Evolutionary conservation across 192 early-diverging fungal species (phyloP).

Genomic region (Podochytrium sp.): DNA sequence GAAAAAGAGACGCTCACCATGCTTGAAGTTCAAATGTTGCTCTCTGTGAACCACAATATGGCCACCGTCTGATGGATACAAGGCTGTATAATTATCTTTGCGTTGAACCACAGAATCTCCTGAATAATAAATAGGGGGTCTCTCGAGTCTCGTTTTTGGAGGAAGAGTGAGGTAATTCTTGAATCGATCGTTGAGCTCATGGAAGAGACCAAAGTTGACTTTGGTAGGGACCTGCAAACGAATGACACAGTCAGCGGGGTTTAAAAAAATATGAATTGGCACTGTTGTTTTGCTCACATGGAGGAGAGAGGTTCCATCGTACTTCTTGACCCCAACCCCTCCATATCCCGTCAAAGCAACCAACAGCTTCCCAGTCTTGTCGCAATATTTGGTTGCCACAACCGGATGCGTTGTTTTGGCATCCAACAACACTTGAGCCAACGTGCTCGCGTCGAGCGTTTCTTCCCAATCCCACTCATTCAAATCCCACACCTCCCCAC

Average conservation of each 20-base stretch:
- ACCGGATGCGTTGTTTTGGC: slow-evolving; percentile 13
- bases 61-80: slow-evolving; percentile 34
- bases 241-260: neutral
- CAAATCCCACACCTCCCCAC: slow-evolving; percentile 19
- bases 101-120: slow-evolving; percentile 40
- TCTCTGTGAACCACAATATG: slow-evolving; percentile 24
- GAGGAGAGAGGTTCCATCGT: slow-evolving; percentile 1
- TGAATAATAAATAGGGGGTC: slow-evolving; percentile 30
- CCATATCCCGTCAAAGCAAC: slow-evolving; percentile 39
- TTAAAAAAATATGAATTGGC: neutral
- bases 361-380: slow-evolving; percentile 35
- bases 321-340: slow-evolving; percentile 18
- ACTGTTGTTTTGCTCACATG: slow-evolving; percentile 37
- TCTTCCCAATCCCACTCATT: slow-evolving; percentile 46
- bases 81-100: slow-evolving; percentile 19
- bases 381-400: slow-evolving; percentile 18
- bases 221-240: slow-evolving; percentile 43
- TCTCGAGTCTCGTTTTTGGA: slow-evolving; percentile 1
- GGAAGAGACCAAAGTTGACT: slow-evolving; percentile 50
- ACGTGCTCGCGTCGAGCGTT: slow-evolving; percentile 23
- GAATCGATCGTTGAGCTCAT: slow-evolving; percentile 37
- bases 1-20: slow-evolving; percentile 21
- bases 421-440: slow-evolving; percentile 35
- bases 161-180: neutral
- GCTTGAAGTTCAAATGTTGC: slow-evolving; percentile 16